phyloP scores from a whole-genome alignment of 352 stramenopile genomes.

The Phytophthora multivora region DNA sequence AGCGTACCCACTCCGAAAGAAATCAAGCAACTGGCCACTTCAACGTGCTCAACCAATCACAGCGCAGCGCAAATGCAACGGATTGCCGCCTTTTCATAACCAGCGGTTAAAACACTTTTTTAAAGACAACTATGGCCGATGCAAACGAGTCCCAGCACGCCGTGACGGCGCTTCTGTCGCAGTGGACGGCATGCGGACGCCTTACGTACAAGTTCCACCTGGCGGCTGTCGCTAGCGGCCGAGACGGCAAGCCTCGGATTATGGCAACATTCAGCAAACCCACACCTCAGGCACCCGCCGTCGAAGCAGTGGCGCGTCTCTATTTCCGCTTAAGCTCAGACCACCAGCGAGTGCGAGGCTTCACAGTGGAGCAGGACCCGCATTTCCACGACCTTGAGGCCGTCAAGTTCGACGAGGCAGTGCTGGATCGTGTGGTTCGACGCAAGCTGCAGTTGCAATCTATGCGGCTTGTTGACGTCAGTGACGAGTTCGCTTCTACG shows the following conservation, averaged over 20 bases:
- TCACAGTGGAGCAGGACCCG: slow-evolving; percentile 66
- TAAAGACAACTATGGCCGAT: slow-evolving; percentile 21
- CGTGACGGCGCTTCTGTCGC: slow-evolving; percentile 49
- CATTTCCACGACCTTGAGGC: slow-evolving; percentile 57
- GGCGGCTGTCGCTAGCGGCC: slow-evolving; percentile 29
- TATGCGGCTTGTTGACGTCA: slow-evolving; percentile 47
- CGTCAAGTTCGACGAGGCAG: slow-evolving; percentile 55
- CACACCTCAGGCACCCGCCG: slow-evolving; percentile 36
- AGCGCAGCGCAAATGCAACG: neutral
- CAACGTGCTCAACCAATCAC: slow-evolving; percentile 24
- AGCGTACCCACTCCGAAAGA: slow-evolving; percentile 6
- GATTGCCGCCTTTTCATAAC: too few species aligned
- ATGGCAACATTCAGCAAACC: slow-evolving; percentile 73
- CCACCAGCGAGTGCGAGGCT: slow-evolving; percentile 50
- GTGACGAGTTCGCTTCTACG: slow-evolving; percentile 70
- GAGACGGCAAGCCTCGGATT: slow-evolving; percentile 45
- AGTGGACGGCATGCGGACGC: slow-evolving; percentile 34
- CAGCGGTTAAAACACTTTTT: too few species aligned
- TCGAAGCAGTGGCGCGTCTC: slow-evolving; percentile 59
- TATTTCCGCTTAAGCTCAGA: slow-evolving; percentile 55
- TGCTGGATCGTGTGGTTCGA: slow-evolving; percentile 60
- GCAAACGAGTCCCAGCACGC: slow-evolving; percentile 46
- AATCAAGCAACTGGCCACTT: slow-evolving; percentile 20
- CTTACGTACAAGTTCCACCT: slow-evolving; percentile 73
- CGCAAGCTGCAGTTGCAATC: slow-evolving; percentile 57